phyloP scores from a whole-genome alignment of 176 grass and related monocot species.

The Oryza australiensis region DNA sequence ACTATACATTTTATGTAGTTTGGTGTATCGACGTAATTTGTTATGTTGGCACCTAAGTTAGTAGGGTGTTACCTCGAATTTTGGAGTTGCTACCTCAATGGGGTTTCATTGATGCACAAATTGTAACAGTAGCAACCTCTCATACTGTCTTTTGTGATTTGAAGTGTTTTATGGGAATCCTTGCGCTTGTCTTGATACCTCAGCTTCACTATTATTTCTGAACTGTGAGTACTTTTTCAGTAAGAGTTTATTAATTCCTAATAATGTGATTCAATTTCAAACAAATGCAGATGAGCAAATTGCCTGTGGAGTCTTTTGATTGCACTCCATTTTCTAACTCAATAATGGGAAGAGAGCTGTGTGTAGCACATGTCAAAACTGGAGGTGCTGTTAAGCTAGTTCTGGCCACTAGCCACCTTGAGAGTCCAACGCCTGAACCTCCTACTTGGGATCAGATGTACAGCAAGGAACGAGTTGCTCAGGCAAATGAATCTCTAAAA shows the following conservation, averaged over 20 bases:
- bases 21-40: background rate
- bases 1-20: background rate
- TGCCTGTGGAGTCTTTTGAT: constrained; percentile 55
- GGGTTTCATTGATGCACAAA: background rate
- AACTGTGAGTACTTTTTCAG: background rate
- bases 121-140: background rate
- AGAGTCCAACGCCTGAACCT: constrained; percentile 77
- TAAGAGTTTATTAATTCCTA: background rate
- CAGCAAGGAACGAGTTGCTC: constrained; percentile 64
- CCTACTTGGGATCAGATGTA: constrained; percentile 97
- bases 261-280: constrained; percentile 16
- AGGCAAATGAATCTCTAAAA: constrained; percentile 63
- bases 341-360: constrained; percentile 78
- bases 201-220: background rate
- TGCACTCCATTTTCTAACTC: constrained; percentile 54
- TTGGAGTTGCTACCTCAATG: background rate
- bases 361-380: constrained; percentile 49
- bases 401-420: constrained; percentile 76
- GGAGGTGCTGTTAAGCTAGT: constrained; percentile 42
- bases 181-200: background rate
- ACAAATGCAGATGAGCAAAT: constrained; percentile 80
- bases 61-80: background rate
- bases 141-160: background rate
- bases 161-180: constrained; percentile 5
- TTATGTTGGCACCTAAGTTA: background rate